Conservation (phyloP, 1,284 basidiomycete species). For the Ustanciosporium gigantosporum region DNA sequence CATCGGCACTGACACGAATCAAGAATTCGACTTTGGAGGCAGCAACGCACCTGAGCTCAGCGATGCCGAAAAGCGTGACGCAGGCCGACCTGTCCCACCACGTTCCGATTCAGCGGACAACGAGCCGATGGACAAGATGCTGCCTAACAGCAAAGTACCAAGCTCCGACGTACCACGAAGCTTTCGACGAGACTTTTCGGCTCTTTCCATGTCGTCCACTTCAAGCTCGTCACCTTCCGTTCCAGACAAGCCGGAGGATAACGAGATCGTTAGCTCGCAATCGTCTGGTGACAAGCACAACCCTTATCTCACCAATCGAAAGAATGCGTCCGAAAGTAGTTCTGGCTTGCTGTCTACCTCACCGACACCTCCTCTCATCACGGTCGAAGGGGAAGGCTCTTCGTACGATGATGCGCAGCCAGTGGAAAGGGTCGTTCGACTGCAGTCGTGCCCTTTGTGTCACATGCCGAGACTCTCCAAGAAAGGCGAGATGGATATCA, state of each 20-base stretch:
- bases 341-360: constrained; percentile 16
- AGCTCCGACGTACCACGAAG: constrained; percentile 11
- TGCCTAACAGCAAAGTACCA: background rate
- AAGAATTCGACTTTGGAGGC: constrained; percentile 36
- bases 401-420: constrained; percentile 4
- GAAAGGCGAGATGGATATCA: constrained; percentile 88
- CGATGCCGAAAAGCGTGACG: constrained; percentile 1
- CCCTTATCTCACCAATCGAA: background rate
- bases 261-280: no score
- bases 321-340: constrained; percentile 9
- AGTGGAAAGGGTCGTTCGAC: constrained; percentile 84
- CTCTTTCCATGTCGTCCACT: constrained; percentile 24
- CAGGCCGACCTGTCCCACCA: constrained; percentile 6
- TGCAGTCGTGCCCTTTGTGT: constrained; percentile 90
- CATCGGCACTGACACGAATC: constrained; percentile 17
- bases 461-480: constrained; percentile 80
- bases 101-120: background rate
- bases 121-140: constrained; percentile 9
- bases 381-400: constrained; percentile 5
- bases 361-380: constrained; percentile 19
- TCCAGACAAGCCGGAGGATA: no score
- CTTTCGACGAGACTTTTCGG: constrained; percentile 25
- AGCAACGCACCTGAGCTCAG: constrained; percentile 22
- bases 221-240: constrained; percentile 11
- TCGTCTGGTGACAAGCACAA: background rate